Percentiles rank a stretch among this genome's conserved stretches.
phyloP scores from a whole-genome alignment of 2,329 filamentous ascomycete species.

The Phialemoniopsis sp. region DNA sequence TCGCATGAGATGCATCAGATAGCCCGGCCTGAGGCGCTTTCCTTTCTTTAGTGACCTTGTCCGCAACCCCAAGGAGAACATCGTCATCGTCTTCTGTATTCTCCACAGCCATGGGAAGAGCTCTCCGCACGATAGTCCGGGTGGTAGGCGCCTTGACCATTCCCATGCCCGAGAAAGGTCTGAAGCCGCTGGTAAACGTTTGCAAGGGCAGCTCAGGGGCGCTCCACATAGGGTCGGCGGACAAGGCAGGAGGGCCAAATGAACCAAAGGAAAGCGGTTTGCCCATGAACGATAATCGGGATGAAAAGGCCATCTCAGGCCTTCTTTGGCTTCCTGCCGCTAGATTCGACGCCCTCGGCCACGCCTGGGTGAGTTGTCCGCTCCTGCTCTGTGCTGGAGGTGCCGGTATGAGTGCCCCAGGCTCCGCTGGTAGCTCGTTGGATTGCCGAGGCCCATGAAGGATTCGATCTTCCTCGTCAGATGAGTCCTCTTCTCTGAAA shows the following conservation, averaged over 20 bases:
- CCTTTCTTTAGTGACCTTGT: no score
- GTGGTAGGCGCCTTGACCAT: neutral
- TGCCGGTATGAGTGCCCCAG: neutral
- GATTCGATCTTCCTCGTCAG: constrained; percentile 21
- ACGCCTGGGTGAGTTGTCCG: no score
- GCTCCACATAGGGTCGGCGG: constrained; percentile 31
- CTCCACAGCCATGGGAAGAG: constrained; percentile 6
- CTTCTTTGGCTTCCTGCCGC: constrained; percentile 8
- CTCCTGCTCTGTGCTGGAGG: no score
- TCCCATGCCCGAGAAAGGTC: constrained; percentile 1
- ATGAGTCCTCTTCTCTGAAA: constrained; percentile 12
- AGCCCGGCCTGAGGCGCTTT: neutral
- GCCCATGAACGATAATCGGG: constrained; percentile 4
- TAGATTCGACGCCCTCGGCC: neutral
- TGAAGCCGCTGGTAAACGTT: constrained; percentile 7
- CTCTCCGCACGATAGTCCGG: constrained; percentile 8
- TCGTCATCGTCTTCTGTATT: constrained; percentile 22
- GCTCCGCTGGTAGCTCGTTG: no score
- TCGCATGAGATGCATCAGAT: neutral
- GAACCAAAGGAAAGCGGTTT: constrained; percentile 4
- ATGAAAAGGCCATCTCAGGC: constrained; percentile 13
- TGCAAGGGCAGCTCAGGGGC: constrained; percentile 25
- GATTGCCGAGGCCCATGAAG: constrained; percentile 10
- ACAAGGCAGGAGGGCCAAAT: constrained; percentile 7
- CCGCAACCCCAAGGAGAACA: constrained; percentile 14